These are phyloP conservation scores for Rhodomyrtus psidioides DNA, from an alignment of 441 rosid species.

Conservation along the genomic window DNA sequence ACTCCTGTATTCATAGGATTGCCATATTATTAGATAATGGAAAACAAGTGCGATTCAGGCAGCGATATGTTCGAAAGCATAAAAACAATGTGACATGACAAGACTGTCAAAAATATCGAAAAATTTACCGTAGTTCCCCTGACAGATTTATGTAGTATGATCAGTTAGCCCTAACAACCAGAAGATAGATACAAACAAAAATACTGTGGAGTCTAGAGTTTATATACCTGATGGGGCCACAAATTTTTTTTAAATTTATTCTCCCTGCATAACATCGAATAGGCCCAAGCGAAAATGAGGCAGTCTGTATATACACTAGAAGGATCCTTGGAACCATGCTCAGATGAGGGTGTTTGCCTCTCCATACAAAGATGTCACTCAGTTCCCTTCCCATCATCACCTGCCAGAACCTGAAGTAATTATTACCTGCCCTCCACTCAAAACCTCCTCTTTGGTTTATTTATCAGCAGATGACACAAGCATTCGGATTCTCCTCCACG, in stretches of 20 bases:
- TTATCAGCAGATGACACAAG: neutral
- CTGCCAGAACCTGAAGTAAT: neutral
- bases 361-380: neutral
- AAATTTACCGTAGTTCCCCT: neutral
- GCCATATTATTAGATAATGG: neutral
- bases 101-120: neutral
- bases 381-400: neutral
- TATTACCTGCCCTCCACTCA: neutral
- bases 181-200: neutral
- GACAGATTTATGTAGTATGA: neutral
- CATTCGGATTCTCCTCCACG: slow-evolving; percentile 14
- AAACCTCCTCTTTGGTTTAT: neutral
- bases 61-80: neutral
- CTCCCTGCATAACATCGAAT: neutral
- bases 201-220: neutral
- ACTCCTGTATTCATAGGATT: neutral
- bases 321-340: neutral
- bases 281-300: neutral
- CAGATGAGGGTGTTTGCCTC: neutral
- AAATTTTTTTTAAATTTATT: neutral
- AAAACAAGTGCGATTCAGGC: neutral
- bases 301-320: neutral
- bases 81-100: neutral
- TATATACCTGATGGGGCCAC: neutral
- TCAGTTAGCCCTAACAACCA: neutral